Conservation (phyloP, 192 early-diverging fungal genomes). For the Irineochytrium annulatum region DNA sequence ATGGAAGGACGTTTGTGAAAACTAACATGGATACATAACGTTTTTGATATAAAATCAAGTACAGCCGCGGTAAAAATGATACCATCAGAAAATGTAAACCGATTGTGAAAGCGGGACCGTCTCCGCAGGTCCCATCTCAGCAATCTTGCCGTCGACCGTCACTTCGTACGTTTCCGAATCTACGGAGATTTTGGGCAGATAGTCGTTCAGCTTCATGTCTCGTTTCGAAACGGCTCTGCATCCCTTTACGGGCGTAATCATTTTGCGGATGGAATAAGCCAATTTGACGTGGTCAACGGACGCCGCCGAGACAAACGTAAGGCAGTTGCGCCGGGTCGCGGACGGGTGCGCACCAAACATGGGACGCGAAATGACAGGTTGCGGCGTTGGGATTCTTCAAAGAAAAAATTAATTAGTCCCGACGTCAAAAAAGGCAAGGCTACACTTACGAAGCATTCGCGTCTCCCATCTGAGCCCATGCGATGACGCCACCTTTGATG, state of each 20-base stretch:
- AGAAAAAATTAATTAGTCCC: not conserved
- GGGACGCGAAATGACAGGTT: slow-evolving; percentile 80
- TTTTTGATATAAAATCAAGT: too few species aligned
- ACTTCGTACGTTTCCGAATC: slow-evolving; percentile 94
- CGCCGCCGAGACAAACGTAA: slow-evolving; percentile 80
- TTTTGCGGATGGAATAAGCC: slow-evolving; percentile 67
- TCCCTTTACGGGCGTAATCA: slow-evolving; percentile 63
- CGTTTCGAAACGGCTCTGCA: slow-evolving; percentile 76
- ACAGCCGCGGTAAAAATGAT: too few species aligned
- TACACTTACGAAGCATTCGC: slow-evolving; percentile 74
- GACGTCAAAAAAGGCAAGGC: not conserved
- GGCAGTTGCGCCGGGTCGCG: slow-evolving; percentile 53
- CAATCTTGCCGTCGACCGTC: slow-evolving; percentile 66
- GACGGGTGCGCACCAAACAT: slow-evolving; percentile 77
- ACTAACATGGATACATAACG: too few species aligned
- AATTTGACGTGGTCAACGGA: slow-evolving; percentile 52
- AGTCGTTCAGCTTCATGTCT: slow-evolving; percentile 83
- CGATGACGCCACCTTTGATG: slow-evolving; percentile 86
- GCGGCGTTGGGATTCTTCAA: slow-evolving; percentile 79
- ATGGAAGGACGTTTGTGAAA: too few species aligned
- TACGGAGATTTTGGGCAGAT: slow-evolving; percentile 70
- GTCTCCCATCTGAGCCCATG: slow-evolving; percentile 84
- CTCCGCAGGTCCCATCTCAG: slow-evolving; percentile 65
- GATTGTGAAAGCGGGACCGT: slow-evolving; percentile 69
- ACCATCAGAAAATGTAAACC: slow-evolving; percentile 23